These are phyloP conservation scores for Zymoseptoria pseudotritici DNA, from an alignment of 2,329 filamentous ascomycete genomes.

Conservation along the genomic window DNA sequence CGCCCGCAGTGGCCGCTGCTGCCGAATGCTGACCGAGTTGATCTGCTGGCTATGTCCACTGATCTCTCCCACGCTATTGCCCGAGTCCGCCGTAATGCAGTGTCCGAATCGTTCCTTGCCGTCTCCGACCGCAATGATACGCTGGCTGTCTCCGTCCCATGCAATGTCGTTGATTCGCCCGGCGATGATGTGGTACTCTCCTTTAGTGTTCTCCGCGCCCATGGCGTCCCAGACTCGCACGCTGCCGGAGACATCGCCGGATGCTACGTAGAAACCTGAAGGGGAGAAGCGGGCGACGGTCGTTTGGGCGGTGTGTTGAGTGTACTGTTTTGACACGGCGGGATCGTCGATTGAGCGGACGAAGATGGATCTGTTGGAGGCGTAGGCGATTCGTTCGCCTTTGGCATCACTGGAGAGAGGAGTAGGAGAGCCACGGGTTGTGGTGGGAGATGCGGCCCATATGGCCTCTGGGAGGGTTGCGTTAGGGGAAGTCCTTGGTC, in stretches of 20 bases:
- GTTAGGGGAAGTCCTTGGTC: not conserved
- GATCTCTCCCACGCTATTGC: slow-evolving; percentile 92
- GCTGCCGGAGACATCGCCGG: slow-evolving; percentile 74
- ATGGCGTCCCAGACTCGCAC: slow-evolving; percentile 89
- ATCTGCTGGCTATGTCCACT: slow-evolving; percentile 83
- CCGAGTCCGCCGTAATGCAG: slow-evolving; percentile 90
- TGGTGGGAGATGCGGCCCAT: slow-evolving; percentile 77
- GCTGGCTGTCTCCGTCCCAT: slow-evolving; percentile 95
- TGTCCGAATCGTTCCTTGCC: slow-evolving; percentile 89
- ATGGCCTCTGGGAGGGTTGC: slow-evolving; percentile 53
- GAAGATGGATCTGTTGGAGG: slow-evolving; percentile 94
- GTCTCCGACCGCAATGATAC: slow-evolving; percentile 91
- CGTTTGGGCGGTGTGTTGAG: slow-evolving; percentile 77
- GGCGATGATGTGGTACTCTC: slow-evolving; percentile 89
- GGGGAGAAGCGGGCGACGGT: slow-evolving; percentile 92
- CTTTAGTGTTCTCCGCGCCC: slow-evolving; percentile 80
- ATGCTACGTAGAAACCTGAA: slow-evolving; percentile 89
- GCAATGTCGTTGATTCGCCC: slow-evolving; percentile 93
- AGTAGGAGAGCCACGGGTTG: slow-evolving; percentile 77
- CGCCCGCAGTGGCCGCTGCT: slow-evolving; percentile 82
- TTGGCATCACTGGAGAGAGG: slow-evolving; percentile 82
- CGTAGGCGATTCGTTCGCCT: slow-evolving; percentile 87
- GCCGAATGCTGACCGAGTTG: slow-evolving; percentile 83
- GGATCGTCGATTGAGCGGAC: slow-evolving; percentile 90
- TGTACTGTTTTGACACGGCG: slow-evolving; percentile 79